Conservation (phyloP, 805 yeast genomes). For the Starmerella lactis-condensi region DNA sequence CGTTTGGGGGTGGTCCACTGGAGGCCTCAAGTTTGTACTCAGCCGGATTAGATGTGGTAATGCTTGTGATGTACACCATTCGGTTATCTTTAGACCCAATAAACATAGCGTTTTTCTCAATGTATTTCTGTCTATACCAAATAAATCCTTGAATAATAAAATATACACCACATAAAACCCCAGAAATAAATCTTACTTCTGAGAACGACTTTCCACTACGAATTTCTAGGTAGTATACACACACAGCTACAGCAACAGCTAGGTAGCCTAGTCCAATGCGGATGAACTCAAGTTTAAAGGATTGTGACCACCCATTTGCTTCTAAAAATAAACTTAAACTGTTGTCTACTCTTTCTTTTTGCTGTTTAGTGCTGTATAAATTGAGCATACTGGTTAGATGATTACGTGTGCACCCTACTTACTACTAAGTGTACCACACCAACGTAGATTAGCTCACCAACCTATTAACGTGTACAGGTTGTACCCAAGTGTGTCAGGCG, state of each 20-base stretch:
- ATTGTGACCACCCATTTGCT: slow-evolving; percentile 13
- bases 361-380: slow-evolving; percentile 13
- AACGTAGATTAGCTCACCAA: too few relatives aligned
- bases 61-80: slow-evolving; percentile 9
- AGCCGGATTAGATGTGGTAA: slow-evolving; percentile 5
- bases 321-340: slow-evolving; percentile 11
- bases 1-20: not conserved
- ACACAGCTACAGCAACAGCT: slow-evolving; percentile 11
- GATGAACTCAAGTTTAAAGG: slow-evolving; percentile 10
- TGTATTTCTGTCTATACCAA: slow-evolving; percentile 7
- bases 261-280: slow-evolving; percentile 12
- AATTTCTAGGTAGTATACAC: slow-evolving; percentile 13
- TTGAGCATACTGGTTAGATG: too few relatives aligned
- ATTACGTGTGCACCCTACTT: too few relatives aligned
- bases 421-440: too few relatives aligned
- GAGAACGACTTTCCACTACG: slow-evolving; percentile 8
- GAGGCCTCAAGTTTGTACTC: slow-evolving; percentile 5
- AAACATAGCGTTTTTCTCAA: slow-evolving; percentile 11
- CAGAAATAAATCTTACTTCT: slow-evolving; percentile 7
- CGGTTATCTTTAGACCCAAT: slow-evolving; percentile 11
- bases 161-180: slow-evolving; percentile 9
- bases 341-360: slow-evolving; percentile 14
- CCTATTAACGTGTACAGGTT: too few relatives aligned
- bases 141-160: slow-evolving; percentile 7
- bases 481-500: too few relatives aligned